Evolutionary conservation across 495 filamentous ascomycete species (phyloP), one percentile per base, ranked within the genome.

Genomic region (Penicillium simplicissimum): DNA sequence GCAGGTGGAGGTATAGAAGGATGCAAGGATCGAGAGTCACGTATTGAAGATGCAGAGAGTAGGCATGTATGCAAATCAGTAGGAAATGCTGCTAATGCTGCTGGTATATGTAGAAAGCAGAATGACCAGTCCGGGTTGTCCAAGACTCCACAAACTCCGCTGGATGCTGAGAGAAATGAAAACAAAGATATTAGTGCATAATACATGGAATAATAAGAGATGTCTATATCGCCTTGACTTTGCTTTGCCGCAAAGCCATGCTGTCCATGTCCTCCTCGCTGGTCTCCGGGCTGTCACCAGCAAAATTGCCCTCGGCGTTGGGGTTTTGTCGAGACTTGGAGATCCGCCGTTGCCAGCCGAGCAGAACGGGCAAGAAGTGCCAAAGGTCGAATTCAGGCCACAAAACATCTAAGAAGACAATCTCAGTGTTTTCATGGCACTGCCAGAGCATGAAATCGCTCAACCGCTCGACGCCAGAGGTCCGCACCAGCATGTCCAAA

Each of bases 391-490:
- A 97, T 65, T 98, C 92, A 4, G 95, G 95, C 95, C 95, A 98
- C 45, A 98, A 76, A 58, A 91, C 94, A 58, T 97, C 85, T 42
- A 97, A 72, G 75, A 98, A 98, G 40, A 91, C 90, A 57, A 98
- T 88, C 56, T 96, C 88, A 0, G 95, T 98, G 45, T 94, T 81
- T 67, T 96, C 82, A 66, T 98, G 93, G 67, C 90, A 93, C 74
- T 98, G 95, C 95, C 95, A 98, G 55, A 98, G 86, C 93, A 98
- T 93, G 68, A 98, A 98, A 69, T 98, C 95, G 67, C 91, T 96
- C 59, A 98, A 75, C 21, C 95, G 83, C 68, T 93, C 89, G 11
- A 98, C 95, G 31, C 92, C 95, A 53, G 91, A 96, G 0, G 95
- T 98, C 28, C 95, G 84, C 19, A 98, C 81, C 28, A 98, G 84